phyloP scores from a whole-genome alignment of 805 yeast genomes.

The Priceomyces haplophilus region DNA sequence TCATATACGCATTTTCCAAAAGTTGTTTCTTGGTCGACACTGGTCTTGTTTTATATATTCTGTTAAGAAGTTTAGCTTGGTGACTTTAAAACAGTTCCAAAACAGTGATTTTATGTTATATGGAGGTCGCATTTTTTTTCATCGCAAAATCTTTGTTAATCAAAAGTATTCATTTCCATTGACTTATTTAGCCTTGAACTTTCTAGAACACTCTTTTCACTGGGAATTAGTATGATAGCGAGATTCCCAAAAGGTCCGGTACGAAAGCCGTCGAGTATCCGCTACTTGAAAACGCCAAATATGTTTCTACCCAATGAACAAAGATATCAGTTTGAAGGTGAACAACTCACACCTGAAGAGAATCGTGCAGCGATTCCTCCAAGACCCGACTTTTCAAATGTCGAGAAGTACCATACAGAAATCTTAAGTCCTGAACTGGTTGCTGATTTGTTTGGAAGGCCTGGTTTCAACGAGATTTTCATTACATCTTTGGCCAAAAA shows the following conservation, averaged over 20 bases:
- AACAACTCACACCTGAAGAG: slow-evolving; percentile 25
- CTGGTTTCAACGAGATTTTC: slow-evolving; percentile 27
- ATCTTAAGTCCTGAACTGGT: slow-evolving; percentile 33
- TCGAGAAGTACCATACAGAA: slow-evolving; percentile 21
- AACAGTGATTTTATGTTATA: not conserved
- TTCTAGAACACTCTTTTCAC: not conserved
- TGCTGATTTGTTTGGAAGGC: slow-evolving; percentile 31
- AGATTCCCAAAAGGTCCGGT: not conserved
- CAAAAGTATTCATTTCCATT: no score
- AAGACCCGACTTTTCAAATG: slow-evolving; percentile 17
- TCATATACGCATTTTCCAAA: no score
- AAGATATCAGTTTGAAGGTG: slow-evolving; percentile 25
- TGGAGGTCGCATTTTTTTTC: not conserved
- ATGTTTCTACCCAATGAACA: slow-evolving; percentile 31
- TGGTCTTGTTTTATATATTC: no score
- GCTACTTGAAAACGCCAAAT: slow-evolving; percentile 7
- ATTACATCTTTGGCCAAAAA: slow-evolving; percentile 27
- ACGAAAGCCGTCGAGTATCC: not conserved
- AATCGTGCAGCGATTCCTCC: slow-evolving; percentile 34
- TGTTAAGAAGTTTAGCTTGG: no score
- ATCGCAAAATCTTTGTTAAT: no score
- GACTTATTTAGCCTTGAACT: no score
- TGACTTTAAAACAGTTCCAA: not conserved
- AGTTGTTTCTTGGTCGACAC: no score
- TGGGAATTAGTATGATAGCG: not conserved